These are phyloP conservation scores for Priceomyces medius DNA, from an alignment of 805 yeast species.

Conservation along the genomic window DNA sequence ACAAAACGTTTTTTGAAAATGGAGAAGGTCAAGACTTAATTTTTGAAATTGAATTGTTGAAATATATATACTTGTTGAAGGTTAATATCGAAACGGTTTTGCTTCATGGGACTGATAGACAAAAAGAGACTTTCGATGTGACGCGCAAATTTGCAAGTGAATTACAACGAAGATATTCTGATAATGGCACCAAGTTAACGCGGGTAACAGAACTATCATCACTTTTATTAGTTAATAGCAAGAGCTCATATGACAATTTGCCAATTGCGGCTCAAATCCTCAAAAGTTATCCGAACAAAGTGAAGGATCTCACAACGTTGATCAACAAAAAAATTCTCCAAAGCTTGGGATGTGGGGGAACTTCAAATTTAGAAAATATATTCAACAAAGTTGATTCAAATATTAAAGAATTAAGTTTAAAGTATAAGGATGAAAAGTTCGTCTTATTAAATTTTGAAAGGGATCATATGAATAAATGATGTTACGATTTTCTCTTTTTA, in stretches of 20 bases:
- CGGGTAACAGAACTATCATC: slow-evolving; percentile 21
- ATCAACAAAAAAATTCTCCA: slow-evolving; percentile 27
- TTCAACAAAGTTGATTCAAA: slow-evolving; percentile 30
- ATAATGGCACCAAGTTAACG: slow-evolving; percentile 1
- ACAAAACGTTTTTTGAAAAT: slow-evolving; percentile 12
- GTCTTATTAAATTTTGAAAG: slow-evolving; percentile 36
- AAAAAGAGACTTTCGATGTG: slow-evolving; percentile 15
- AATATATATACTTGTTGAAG: slow-evolving; percentile 23
- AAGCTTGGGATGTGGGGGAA: slow-evolving; percentile 20
- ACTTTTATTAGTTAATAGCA: slow-evolving; percentile 21
- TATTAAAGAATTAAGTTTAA: slow-evolving; percentile 27
- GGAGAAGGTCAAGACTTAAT: slow-evolving; percentile 15
- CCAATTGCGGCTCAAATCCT: slow-evolving; percentile 21
- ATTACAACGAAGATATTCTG: slow-evolving; percentile 17
- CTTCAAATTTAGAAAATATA: slow-evolving; percentile 32
- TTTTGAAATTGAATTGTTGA: slow-evolving; percentile 26
- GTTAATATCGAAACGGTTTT: slow-evolving; percentile 19
- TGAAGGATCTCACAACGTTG: slow-evolving; percentile 17
- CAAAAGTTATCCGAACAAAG: slow-evolving; percentile 19
- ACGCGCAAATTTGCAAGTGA: slow-evolving; percentile 18
- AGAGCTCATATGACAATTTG: slow-evolving; percentile 17
- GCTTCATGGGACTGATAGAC: slow-evolving; percentile 12
- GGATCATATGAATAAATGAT: slow-evolving; percentile 31
- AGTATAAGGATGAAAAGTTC: slow-evolving; percentile 32
- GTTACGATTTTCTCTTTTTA: slow-evolving; percentile 2